Conservation (phyloP, 441 rosid genomes). For the Populus trichocarpa region DNA sequence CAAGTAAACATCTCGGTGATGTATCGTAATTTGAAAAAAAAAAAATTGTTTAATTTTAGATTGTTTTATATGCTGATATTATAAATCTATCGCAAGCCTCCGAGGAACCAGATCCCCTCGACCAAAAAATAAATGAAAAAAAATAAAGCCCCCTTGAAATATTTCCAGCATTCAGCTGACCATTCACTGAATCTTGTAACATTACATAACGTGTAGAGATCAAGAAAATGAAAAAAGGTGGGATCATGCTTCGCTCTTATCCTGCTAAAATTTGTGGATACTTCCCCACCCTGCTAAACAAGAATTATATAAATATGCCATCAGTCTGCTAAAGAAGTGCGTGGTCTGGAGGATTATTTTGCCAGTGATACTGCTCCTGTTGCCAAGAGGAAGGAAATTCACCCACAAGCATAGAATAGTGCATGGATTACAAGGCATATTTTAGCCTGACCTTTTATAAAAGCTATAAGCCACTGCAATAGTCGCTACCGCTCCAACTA, state of each 20-base stretch:
- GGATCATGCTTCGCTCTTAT: constrained; percentile 11
- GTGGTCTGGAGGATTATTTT: constrained; percentile 34
- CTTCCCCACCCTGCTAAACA: constrained; percentile 10
- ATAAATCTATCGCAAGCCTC: no score
- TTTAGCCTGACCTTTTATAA: constrained; percentile 52
- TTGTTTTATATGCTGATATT: no score
- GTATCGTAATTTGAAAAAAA: no score
- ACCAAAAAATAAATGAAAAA: no score
- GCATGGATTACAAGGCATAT: constrained; percentile 17
- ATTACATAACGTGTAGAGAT: neutral
- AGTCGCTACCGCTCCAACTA: constrained; percentile 59
- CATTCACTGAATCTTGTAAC: neutral
- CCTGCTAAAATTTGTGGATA: constrained; percentile 18
- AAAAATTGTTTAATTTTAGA: no score
- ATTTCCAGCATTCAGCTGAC: neutral
- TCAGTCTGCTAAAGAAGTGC: constrained; percentile 16
- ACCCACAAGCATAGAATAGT: constrained; percentile 17
- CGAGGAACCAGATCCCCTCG: no score
- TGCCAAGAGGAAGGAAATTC: constrained; percentile 18
- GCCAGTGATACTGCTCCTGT: constrained; percentile 4
- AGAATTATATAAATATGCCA: constrained; percentile 1
- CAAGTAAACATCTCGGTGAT: no score
- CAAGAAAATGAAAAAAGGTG: constrained; percentile 1
- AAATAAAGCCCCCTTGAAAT: neutral
- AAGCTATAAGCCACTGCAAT: constrained; percentile 57